These are phyloP conservation scores for Populus ilicifolia DNA, from an alignment of 345 rosid genomes.

Conservation along the genomic window DNA sequence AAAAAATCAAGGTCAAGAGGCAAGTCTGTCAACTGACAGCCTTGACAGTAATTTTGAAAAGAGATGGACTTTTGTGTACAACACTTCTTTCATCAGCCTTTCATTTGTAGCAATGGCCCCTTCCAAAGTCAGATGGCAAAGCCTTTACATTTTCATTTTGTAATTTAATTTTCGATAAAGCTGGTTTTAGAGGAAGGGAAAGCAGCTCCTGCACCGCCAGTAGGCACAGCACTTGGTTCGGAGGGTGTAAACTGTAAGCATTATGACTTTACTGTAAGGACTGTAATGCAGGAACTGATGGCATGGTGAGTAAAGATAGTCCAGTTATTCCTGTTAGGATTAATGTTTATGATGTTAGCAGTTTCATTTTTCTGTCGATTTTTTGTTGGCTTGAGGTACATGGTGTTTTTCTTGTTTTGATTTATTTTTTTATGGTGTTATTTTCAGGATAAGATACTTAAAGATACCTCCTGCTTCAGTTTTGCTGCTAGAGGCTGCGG, in stretches of 20 bases:
- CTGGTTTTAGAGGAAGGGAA: conserved; percentile 92
- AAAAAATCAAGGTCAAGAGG: conserved; percentile 6
- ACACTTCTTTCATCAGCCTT: conserved; percentile 18
- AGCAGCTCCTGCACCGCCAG: conserved; percentile 92
- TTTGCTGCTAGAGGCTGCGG: conserved; percentile 87
- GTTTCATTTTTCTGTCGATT: neutral
- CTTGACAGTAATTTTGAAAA: conserved; percentile 10
- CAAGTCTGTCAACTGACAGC: conserved; percentile 26
- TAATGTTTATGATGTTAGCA: conserved; percentile 80
- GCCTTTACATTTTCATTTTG: conserved; percentile 12
- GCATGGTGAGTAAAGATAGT: conserved; percentile 55
- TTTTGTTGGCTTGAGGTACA: neutral
- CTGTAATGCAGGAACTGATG: conserved; percentile 88
- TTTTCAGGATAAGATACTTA: conserved; percentile 81
- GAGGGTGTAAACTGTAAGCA: conserved; percentile 80
- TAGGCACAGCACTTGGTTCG: conserved; percentile 83
- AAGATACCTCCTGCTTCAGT: conserved; percentile 92
- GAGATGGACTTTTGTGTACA: conserved; percentile 2
- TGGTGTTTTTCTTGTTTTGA: neutral
- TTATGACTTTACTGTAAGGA: conserved; percentile 86
- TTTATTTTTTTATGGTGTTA: neutral
- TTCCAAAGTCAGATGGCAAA: conserved; percentile 74
- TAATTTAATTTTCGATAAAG: conserved; percentile 34
- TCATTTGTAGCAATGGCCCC: conserved; percentile 91
- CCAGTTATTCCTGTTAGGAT: conserved; percentile 87